Evolutionary conservation across 2,329 filamentous ascomycete genomes (phyloP).

Genomic region (Fusarium gaditjirri): DNA sequence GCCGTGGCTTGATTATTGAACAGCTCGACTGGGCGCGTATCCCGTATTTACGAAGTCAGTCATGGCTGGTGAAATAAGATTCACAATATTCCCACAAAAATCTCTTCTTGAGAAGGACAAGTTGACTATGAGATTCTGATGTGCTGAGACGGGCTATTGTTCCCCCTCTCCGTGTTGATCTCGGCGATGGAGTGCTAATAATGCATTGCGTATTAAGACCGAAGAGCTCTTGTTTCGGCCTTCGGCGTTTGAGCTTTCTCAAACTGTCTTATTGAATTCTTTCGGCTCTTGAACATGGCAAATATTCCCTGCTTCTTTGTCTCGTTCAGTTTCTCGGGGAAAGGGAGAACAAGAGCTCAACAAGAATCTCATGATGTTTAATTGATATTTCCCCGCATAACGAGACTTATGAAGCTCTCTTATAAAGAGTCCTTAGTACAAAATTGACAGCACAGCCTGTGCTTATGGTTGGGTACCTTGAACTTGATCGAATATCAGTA

Average conservation of each 20-base stretch:
- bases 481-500: not conserved
- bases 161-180: not conserved
- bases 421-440: not conserved
- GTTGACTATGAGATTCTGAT: not conserved
- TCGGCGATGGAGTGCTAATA: not conserved
- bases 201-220: not conserved
- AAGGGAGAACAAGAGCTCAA: not conserved
- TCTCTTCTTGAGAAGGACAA: not conserved
- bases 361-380: not conserved
- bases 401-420: not conserved
- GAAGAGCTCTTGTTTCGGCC: not conserved
- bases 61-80: not conserved
- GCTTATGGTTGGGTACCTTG: not conserved
- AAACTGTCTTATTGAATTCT: not conserved
- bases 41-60: not conserved
- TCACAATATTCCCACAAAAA: not conserved
- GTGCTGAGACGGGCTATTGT: not conserved
- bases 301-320: not conserved
- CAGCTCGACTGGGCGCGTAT: not conserved
- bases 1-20: constrained; percentile 3
- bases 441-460: not conserved
- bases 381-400: constrained; percentile 16
- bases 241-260: not conserved
- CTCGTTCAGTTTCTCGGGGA: not conserved
- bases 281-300: not conserved